Evolutionary conservation across 192 early-diverging fungal genomes (phyloP).

Genomic region (Globomyces pollinis-pini): DNA sequence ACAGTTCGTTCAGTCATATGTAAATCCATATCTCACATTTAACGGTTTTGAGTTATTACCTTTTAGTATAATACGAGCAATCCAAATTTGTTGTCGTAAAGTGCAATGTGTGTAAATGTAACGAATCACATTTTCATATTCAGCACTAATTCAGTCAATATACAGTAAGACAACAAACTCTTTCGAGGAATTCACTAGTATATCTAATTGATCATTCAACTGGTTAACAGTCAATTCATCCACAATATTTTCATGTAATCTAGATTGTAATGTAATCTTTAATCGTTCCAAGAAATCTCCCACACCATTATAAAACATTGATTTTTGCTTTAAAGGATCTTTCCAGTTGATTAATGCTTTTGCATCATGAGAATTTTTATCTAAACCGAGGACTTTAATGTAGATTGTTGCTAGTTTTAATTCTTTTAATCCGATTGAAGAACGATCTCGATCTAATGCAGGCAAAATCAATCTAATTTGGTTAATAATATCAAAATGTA

Average conservation of each 20-base stretch:
- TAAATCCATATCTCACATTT: slow-evolving; percentile 54
- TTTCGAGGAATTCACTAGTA: slow-evolving; percentile 41
- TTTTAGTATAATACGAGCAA: slow-evolving; percentile 67
- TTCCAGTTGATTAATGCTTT: slow-evolving; percentile 73
- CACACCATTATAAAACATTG: neutral
- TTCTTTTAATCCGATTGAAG: slow-evolving; percentile 62
- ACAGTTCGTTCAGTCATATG: slow-evolving; percentile 67
- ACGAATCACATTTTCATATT: slow-evolving; percentile 39
- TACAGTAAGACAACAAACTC: slow-evolving; percentile 56
- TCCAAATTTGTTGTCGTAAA: slow-evolving; percentile 66
- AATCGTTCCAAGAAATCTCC: neutral
- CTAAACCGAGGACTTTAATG: slow-evolving; percentile 50
- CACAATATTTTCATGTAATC: neutral
- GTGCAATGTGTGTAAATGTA: slow-evolving; percentile 52
- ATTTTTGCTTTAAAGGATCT: slow-evolving; percentile 15
- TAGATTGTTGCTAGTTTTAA: slow-evolving; percentile 57
- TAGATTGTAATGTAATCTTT: neutral
- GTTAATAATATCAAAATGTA: too few relatives aligned
- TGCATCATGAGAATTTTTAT: slow-evolving; percentile 49
- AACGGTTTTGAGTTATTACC: slow-evolving; percentile 21
- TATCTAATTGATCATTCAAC: slow-evolving; percentile 7
- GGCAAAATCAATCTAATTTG: slow-evolving; percentile 14
- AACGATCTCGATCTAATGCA: slow-evolving; percentile 44
- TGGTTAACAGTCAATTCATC: neutral
- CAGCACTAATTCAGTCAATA: slow-evolving; percentile 1